These are phyloP conservation scores for Penicillium sp. DNA, from an alignment of 2,329 filamentous ascomycete genomes.

Conservation along the genomic window DNA sequence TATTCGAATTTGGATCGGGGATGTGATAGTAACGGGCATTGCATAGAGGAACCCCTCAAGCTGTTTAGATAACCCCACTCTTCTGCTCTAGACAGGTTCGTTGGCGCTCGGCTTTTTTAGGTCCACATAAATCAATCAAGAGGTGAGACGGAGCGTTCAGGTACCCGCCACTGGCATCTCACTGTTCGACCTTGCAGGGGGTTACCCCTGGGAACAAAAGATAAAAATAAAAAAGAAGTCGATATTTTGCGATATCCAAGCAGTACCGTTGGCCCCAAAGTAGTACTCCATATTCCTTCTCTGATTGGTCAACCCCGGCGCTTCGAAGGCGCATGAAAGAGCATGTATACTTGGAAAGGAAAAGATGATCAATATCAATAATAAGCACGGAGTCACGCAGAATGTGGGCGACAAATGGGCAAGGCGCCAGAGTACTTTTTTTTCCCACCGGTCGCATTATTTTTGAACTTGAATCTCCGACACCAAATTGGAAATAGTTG, in stretches of 20 bases:
- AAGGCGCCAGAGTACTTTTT: no score
- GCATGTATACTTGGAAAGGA: background rate
- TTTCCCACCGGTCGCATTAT: slow-evolving; percentile 1
- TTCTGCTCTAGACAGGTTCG: background rate
- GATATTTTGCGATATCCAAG: background rate
- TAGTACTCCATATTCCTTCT: no score
- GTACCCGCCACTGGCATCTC: background rate
- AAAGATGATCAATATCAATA: background rate
- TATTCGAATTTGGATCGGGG: background rate
- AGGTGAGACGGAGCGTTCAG: background rate
- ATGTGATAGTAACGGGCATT: background rate
- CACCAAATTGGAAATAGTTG: background rate
- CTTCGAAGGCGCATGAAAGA: background rate
- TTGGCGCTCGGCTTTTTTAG: background rate
- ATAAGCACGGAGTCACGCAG: background rate
- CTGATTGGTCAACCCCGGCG: background rate
- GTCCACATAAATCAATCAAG: background rate
- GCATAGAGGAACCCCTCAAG: background rate
- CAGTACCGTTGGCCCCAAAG: background rate
- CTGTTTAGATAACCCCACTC: background rate
- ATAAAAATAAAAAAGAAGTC: background rate
- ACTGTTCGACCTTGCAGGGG: background rate
- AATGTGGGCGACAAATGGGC: background rate
- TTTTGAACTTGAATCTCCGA: background rate
- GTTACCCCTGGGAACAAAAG: background rate